Conservation (phyloP, 805 yeast genomes). For the Lipomyces spencermartinsiae region DNA sequence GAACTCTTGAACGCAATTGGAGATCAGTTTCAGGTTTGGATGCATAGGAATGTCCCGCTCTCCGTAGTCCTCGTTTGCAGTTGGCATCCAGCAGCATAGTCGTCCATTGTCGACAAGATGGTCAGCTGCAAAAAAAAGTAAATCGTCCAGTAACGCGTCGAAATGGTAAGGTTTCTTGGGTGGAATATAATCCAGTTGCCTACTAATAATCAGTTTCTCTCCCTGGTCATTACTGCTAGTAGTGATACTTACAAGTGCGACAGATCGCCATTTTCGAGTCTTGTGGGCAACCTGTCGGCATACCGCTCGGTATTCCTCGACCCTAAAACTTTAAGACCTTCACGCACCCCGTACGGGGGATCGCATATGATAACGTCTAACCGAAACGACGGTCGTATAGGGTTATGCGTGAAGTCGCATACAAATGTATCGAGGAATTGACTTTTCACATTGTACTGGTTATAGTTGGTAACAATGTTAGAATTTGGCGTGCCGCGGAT, state of each 20-base stretch:
- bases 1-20: slow-evolving; percentile 84
- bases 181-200: slow-evolving; percentile 83
- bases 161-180: slow-evolving; percentile 91
- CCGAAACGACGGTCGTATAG: slow-evolving; percentile 65
- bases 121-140: slow-evolving; percentile 72
- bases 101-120: slow-evolving; percentile 79
- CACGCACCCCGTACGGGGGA: slow-evolving; percentile 98
- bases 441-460: slow-evolving; percentile 66
- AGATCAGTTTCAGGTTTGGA: slow-evolving; percentile 68
- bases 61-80: slow-evolving; percentile 83
- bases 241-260: slow-evolving; percentile 23
- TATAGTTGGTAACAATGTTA: slow-evolving; percentile 67
- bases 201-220: slow-evolving; percentile 70
- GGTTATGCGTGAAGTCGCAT: slow-evolving; percentile 94
- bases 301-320: slow-evolving; percentile 72
- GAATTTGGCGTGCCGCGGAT: slow-evolving; percentile 69
- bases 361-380: slow-evolving; percentile 90
- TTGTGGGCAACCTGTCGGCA: slow-evolving; percentile 53
- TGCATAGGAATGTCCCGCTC: slow-evolving; percentile 80
- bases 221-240: not conserved
- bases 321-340: slow-evolving; percentile 92
- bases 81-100: slow-evolving; percentile 96
- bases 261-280: slow-evolving; percentile 34
- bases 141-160: slow-evolving; percentile 76
- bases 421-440: slow-evolving; percentile 77